Base-by-base conservation (phyloP, 345 rosid genomes). In the Sisymbrium altissimum region DNA sequence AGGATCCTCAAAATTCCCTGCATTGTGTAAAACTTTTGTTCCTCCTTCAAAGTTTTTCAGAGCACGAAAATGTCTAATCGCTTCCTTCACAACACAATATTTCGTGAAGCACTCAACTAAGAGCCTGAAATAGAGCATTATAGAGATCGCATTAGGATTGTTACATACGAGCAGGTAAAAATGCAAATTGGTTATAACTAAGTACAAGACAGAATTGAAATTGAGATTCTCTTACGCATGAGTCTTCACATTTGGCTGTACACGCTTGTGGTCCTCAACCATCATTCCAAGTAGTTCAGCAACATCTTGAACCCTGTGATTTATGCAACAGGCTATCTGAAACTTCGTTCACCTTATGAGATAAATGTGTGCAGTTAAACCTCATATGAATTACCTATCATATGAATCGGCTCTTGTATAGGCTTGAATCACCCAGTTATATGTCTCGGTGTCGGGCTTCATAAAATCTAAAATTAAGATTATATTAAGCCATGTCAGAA, bases 251-350 rank as follows among this genome's bases (percentile, higher is more conserved):
- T 91, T 89, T 62, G 98, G 98, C 58, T 87, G 95, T 81, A 94
- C 44, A 49, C 98, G 90, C 66, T 88, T 91, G 84, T 89, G 91
- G 70, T 86, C 91, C 78, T 91, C 98, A 61, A 94, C 91, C 98
- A 94, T 94, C 97, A 94, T 89, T 46, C 98, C 98, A 74, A 94
- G 96, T 76, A 94, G 81, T 82, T 94, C 97, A 48, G 95, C 93
- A 75, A 94, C 98, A 83, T 94, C 97, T 73, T 91, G 97, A 45
- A 88, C 96, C 82, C 98, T 94, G 71, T 63, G 59, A 67, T 79
- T 68, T 80, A 78, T 65, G 57, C 71, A 25, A 79, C 61, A 65
- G 36, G 56, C 73, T 71, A 78, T 19, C 10, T 63, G 45, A 30
- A 33, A 57, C 13, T 33, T 5, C 17, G 7, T 59, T 32, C 63